Evolutionary conservation across 768 basidiomycete species (phyloP), one percentile per base, ranked within the genome.

Genomic region (Leccinum boreale): DNA sequence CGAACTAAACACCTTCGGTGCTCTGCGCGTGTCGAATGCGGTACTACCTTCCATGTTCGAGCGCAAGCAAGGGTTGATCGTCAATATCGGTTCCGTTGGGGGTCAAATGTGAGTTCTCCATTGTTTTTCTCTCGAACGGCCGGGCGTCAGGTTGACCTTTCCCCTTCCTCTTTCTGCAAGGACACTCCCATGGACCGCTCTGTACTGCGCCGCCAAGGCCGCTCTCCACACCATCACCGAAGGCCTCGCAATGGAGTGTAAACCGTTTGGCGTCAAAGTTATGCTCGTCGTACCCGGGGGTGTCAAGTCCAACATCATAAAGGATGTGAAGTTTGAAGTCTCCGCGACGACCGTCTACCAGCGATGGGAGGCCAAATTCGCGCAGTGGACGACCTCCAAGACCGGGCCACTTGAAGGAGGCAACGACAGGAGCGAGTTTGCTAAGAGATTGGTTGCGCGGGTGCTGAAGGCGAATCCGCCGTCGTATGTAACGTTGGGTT

Each of bases 41-140:
- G 85, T 85, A 24, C 76, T 87, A 36, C 90, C 89, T 1, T 77
- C 85, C 64, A 92, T 92, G 91, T 85, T 87, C 3, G 69, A 80
- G 55, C 79, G 80, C 48, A 77, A 74, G 59, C 73, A 75, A 45
- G 91, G 91, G 2, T 71, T 85, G 23, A 82, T 93, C 56, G 78
- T 93, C 35, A 92, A 90, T 59, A 79, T 92, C 21, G 88, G 90
- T 11, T 90, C 89, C 3, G 65, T 92, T 53, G 80, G 77, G 31
- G 90, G 82, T 4, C 76, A 83, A 29, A 72, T 81, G 87, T 87
- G 67, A 65, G 83, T 35, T 39, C 23, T 9, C 6, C 17, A 4
- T 6, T 35, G n/a, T 53, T 14, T 44, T 26, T n/a, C 39, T 42
- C 39, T 42, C 8, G 23, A 54, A 52, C 12, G 19, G 36, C 35